These are phyloP conservation scores for Naegleria gruberi DNA, from an alignment of 208 protist species.

Conservation along the genomic window DNA sequence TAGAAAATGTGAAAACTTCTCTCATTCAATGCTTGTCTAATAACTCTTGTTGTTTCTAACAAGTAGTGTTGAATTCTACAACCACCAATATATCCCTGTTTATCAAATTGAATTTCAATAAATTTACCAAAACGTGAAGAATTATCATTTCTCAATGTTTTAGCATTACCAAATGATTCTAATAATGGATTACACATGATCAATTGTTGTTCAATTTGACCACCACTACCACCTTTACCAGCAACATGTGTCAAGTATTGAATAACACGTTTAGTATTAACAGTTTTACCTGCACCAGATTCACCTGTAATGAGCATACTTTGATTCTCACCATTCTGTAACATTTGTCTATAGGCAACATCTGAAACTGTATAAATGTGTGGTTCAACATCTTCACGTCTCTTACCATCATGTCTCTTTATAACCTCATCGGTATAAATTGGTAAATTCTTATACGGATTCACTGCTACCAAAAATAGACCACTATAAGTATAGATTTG, in stretches of 20 bases:
- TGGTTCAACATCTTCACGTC: constrained; percentile 33
- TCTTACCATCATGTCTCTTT: constrained; percentile 32
- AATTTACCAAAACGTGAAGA: constrained; percentile 73
- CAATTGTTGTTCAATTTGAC: constrained; percentile 44
- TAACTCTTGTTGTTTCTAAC: constrained; percentile 63
- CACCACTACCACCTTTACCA: not conserved
- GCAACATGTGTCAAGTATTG: constrained; percentile 43
- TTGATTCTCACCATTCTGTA: constrained; percentile 34
- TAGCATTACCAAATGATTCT: constrained; percentile 79
- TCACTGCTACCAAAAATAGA: constrained; percentile 33
- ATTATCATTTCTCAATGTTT: constrained; percentile 74
- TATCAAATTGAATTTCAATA: constrained; percentile 55
- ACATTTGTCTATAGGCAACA: constrained; percentile 37
- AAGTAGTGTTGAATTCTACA: constrained; percentile 53
- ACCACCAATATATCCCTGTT: constrained; percentile 44
- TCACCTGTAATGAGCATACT: constrained; percentile 54
- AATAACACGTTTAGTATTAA: constrained; percentile 50
- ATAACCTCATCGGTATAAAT: constrained; percentile 36
- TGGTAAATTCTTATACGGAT: constrained; percentile 35
- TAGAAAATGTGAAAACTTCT: constrained; percentile 78
- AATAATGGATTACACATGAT: constrained; percentile 61
- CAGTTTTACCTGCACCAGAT: constrained; percentile 62
- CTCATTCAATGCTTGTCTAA: constrained; percentile 52
- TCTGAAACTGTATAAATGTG: constrained; percentile 41
- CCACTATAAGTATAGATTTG: constrained; percentile 25